Evolutionary conservation across 1,284 basidiomycete species (phyloP).

Genomic region (Cystobasidium sp.): DNA sequence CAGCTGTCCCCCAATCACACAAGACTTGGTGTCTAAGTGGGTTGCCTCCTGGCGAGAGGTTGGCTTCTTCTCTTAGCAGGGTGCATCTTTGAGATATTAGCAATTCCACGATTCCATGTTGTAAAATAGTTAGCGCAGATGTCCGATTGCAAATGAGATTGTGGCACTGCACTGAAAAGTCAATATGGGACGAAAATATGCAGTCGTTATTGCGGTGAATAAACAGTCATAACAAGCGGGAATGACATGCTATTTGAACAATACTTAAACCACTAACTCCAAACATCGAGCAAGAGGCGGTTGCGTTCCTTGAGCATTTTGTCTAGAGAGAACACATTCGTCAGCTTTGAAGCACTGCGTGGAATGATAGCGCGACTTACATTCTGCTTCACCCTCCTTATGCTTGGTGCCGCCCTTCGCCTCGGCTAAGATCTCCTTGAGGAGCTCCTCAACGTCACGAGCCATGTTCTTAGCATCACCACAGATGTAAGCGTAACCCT

Average conservation of each 20-base stretch:
- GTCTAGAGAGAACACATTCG: neutral
- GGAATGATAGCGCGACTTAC: constrained; percentile 7
- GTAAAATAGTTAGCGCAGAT: neutral
- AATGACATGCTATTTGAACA: no score
- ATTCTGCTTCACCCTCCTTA: constrained; percentile 45
- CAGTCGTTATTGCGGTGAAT: no score
- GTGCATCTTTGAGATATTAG: neutral
- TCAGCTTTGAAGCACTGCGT: neutral
- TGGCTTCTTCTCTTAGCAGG: constrained; percentile 15
- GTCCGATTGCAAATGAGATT: neutral
- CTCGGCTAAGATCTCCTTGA: constrained; percentile 85
- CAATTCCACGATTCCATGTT: neutral
- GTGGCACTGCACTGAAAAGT: no score
- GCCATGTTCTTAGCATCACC: constrained; percentile 97
- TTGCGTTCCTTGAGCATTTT: constrained; percentile 41
- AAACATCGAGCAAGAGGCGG: constrained; percentile 39
- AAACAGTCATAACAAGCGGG: neutral
- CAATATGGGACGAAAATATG: no score
- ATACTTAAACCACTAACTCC: constrained; percentile 18
- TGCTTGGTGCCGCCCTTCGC: constrained; percentile 75
- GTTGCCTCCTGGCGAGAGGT: constrained; percentile 23
- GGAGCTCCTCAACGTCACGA: constrained; percentile 86
- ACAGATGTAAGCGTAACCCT: constrained; percentile 86
- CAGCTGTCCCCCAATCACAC: constrained; percentile 12
- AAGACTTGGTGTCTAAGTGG: constrained; percentile 28